Base-by-base conservation (phyloP, 2,329 filamentous ascomycete genomes). In the Phaeosphaeria sp. region DNA sequence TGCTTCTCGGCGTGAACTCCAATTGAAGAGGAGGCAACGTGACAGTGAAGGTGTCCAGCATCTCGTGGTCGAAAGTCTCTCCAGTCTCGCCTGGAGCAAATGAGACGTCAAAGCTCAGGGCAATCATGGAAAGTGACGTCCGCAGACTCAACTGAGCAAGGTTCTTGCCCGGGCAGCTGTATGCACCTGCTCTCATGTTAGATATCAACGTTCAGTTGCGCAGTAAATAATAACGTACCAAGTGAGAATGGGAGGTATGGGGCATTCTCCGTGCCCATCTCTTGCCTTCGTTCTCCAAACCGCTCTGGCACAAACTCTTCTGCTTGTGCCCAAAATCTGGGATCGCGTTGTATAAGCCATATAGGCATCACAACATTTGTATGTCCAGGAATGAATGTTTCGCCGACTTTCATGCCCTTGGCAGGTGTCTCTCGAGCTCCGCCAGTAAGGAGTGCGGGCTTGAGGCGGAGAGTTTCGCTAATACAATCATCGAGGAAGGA, bases 391-490 rank as follows among this genome's bases (percentile, higher is more conserved):
- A 65, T 65, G 11, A 52, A 58, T 15, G 49, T 54, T 7, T 60
- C 52, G 40, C 53, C 63, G 20, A 64, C 60, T 42, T 77, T 61
- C 0, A 78, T 43, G 4, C 77, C 76, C 33, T 73, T 51, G 1
- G 67, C 55, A 7, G 80, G 80, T 1, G 80, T 81, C 6, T 74
- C 63, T 2, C 80, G 76, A 3, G 69, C 69, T 6, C 68, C 66
- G 4, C 76, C 78, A n/a, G 68, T 69, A 2, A 77, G 63, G 0
- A 79, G 53, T 0, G 78, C 69, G 0, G 79, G 77, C n/a, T 78
- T 75, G 9, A 82, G 59, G 0, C 80, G 68, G 47, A 78, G 66
- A 0, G 73, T 74, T 55, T 80, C 78, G 43, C 60, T 73, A 52
- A 74, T 64, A 20, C 69, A 51, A 51, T 76, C 68, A 55, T 77